Base-by-base conservation (phyloP, 2,329 filamentous ascomycete species). In the Neoscytalidium dimidiatum region DNA sequence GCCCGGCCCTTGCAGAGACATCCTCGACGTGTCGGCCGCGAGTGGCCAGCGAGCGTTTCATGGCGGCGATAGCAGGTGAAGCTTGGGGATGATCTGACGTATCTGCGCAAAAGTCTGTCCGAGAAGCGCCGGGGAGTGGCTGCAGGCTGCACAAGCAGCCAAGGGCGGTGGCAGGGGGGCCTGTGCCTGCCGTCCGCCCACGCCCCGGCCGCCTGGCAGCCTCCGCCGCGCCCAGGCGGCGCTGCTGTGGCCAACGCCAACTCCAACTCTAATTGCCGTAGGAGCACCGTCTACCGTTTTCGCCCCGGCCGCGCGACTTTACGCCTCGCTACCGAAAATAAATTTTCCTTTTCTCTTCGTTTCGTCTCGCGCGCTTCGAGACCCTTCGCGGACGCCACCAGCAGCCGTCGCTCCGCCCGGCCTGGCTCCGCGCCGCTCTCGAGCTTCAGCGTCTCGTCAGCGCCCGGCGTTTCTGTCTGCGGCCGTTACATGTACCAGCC, bases 1-100 rank as follows among this genome's bases (percentile, higher is more conserved):
- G n/a, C 48, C 44, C 43, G 61, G 61, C 33, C 46, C 61, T 63
- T 63, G 61, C 61, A 63, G 61, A 52, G 49, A 28, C 38, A 56
- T 57, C 23, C 51, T 57, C 51, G 62, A 58, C 61, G 48, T 56
- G 61, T 56, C 28, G 35, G 48, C 23, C 29, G 52, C 52, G 35
- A 63, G 61, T 63, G 61, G 61, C 33, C 61, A 41, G 61, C 41
- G 51, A n/a, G 52, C 41, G 63, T 58, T 64, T 58, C 62, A 64
- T 62, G 61, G 48, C 48, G 61, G 48, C 61, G 61, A 63, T 63
- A 53, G 61, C 46, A 63, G 61, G 61, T 64, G 61, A 64, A 52
- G 56, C 56, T 52, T 64, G 33, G 61, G 49, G 61, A 56, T 28
- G 61, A 60, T 60, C 56, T 60, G 56, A 60, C 56, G 56, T 60